These are phyloP conservation scores for Leccinellum rugosiceps DNA, from an alignment of 768 basidiomycete species.

Conservation along the genomic window DNA sequence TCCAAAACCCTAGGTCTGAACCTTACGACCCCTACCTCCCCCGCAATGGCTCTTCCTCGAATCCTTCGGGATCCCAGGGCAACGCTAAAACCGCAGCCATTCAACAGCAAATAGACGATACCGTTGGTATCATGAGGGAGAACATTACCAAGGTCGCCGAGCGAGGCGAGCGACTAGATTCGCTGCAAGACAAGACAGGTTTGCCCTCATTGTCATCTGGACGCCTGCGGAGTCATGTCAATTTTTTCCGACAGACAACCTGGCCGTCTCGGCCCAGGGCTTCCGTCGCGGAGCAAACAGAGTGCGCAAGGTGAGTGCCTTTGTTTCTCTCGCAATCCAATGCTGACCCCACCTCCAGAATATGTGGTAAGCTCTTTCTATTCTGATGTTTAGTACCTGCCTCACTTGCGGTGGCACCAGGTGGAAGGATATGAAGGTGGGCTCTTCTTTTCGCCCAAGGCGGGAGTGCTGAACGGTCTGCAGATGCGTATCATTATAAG, in stretches of 20 bases:
- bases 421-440: slow-evolving; percentile 98
- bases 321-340: background rate
- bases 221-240: background rate
- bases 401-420: slow-evolving; percentile 35
- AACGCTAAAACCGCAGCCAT: slow-evolving; percentile 91
- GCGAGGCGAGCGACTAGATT: slow-evolving; percentile 90
- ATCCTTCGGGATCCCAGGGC: slow-evolving; percentile 44
- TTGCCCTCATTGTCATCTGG: slow-evolving; percentile 28
- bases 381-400: background rate
- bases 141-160: slow-evolving; percentile 97
- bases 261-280: slow-evolving; percentile 98
- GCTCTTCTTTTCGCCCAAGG: slow-evolving; percentile 13
- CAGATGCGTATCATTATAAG: slow-evolving; percentile 98
- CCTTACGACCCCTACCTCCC: slow-evolving; percentile 99
- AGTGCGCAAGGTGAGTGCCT: slow-evolving; percentile 78
- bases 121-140: slow-evolving; percentile 96
- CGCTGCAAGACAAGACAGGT: slow-evolving; percentile 98
- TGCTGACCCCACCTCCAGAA: slow-evolving; percentile 47
- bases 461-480: slow-evolving; percentile 13
- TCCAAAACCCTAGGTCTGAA: slow-evolving; percentile 68
- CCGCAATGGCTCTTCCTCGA: slow-evolving; percentile 66
- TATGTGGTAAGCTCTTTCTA: slow-evolving; percentile 71
- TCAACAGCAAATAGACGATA: slow-evolving; percentile 96
- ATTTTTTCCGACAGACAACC: slow-evolving; percentile 61
- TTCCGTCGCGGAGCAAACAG: slow-evolving; percentile 97